phyloP scores from a whole-genome alignment of 768 basidiomycete species.

The Tulasnella sp. region DNA sequence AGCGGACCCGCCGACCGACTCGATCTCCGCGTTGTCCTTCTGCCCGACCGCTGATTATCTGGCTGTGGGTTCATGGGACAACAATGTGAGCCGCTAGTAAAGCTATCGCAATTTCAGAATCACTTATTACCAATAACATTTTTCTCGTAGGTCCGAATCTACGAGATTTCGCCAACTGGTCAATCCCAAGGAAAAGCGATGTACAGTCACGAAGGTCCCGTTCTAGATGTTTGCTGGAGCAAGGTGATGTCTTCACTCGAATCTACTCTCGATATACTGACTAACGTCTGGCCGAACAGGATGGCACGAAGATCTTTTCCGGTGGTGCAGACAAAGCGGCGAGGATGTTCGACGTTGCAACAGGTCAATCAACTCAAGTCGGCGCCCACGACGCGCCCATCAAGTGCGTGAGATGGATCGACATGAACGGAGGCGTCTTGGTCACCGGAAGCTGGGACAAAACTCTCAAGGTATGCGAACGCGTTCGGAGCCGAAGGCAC shows the following conservation, averaged over 20 bases:
- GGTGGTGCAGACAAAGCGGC: constrained; percentile 92
- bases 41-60: constrained; percentile 79
- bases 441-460: constrained; percentile 98
- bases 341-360: constrained; percentile 83
- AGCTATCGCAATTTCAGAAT: neutral
- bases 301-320: constrained; percentile 83
- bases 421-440: constrained; percentile 63
- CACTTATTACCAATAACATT: constrained; percentile 14
- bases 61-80: constrained; percentile 80
- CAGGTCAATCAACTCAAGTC: constrained; percentile 70
- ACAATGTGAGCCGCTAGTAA: neutral
- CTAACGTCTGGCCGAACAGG: constrained; percentile 34
- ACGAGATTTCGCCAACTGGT: constrained; percentile 71
- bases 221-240: constrained; percentile 82
- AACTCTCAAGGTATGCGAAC: constrained; percentile 64
- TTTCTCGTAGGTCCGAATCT: constrained; percentile 63
- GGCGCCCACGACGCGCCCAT: constrained; percentile 87
- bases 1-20: constrained; percentile 69
- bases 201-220: constrained; percentile 85
- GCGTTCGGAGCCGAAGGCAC: neutral
- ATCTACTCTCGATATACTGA: neutral
- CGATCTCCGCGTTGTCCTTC: constrained; percentile 76
- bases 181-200: constrained; percentile 82
- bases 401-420: constrained; percentile 70
- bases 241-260: constrained; percentile 43